These are phyloP conservation scores for Ambrosiella xylebori DNA, from an alignment of 2,329 filamentous ascomycete genomes.

Conservation along the genomic window DNA sequence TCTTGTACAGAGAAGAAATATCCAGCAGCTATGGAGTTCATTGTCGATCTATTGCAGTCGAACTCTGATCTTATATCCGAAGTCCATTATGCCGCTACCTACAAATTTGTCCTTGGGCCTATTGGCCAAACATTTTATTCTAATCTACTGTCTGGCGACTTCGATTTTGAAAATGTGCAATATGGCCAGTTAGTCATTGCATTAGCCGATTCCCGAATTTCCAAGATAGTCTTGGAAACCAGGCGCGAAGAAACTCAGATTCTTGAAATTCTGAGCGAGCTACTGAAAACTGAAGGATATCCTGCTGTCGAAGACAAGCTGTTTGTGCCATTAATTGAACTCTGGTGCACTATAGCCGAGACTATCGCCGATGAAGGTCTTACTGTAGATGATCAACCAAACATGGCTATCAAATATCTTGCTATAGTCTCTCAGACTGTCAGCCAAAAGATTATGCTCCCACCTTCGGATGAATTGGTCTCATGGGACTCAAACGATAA, in stretches of 20 bases:
- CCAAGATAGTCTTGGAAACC: constrained; percentile 37
- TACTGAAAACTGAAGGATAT: constrained; percentile 48
- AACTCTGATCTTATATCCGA: constrained; percentile 45
- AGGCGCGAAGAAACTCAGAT: constrained; percentile 35
- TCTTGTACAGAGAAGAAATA: constrained; percentile 39
- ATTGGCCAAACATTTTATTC: constrained; percentile 42
- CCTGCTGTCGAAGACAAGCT: constrained; percentile 58
- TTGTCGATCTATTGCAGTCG: constrained; percentile 47
- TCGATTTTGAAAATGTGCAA: constrained; percentile 45
- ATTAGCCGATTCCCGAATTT: constrained; percentile 49
- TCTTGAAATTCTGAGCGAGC: constrained; percentile 41
- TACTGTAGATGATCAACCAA: constrained; percentile 28
- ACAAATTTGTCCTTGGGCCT: constrained; percentile 39
- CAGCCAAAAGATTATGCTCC: constrained; percentile 54
- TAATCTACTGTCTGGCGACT: constrained; percentile 39
- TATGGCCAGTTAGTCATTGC: constrained; percentile 51
- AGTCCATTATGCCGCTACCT: constrained; percentile 39
- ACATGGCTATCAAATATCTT: constrained; percentile 13
- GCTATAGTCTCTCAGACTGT: constrained; percentile 43
- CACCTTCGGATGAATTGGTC: constrained; percentile 36
- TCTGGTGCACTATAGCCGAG: constrained; percentile 66
- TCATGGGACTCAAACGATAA: constrained; percentile 55
- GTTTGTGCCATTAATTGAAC: constrained; percentile 58
- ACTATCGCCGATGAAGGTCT: constrained; percentile 42
- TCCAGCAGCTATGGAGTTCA: constrained; percentile 42